Percentiles rank a stretch among this genome's conserved stretches.
phyloP scores from a whole-genome alignment of 345 rosid species.

The Moringa oleifera region DNA sequence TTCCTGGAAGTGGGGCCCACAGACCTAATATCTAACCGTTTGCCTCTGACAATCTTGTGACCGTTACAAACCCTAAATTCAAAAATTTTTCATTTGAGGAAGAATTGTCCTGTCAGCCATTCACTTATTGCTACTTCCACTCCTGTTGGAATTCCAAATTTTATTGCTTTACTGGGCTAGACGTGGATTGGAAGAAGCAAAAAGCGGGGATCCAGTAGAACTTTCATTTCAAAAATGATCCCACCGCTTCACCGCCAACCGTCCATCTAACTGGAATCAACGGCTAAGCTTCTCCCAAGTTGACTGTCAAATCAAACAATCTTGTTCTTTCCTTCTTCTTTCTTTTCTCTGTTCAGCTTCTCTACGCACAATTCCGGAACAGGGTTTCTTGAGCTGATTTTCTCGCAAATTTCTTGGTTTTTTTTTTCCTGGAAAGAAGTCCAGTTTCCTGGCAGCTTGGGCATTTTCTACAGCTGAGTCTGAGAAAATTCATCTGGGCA shows the following conservation, averaged over 20 bases:
- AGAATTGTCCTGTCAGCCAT: neutral
- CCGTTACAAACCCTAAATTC: constrained; percentile 48
- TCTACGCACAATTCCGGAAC: neutral
- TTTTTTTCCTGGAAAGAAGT: constrained; percentile 14
- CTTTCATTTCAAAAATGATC: constrained; percentile 19
- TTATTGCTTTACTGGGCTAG: too few species aligned
- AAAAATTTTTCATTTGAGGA: constrained; percentile 19
- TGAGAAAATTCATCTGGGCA: constrained; percentile 23
- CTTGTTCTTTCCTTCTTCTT: constrained; percentile 22
- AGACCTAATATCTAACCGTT: constrained; percentile 22
- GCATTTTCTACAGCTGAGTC: constrained; percentile 20
- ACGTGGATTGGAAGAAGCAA: constrained; percentile 12
- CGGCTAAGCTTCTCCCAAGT: constrained; percentile 21
- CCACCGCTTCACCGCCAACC: constrained; percentile 32
- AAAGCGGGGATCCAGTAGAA: constrained; percentile 24
- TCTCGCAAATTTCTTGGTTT: constrained; percentile 3
- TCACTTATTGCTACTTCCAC: constrained; percentile 25
- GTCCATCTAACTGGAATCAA: constrained; percentile 25
- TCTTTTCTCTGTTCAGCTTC: constrained; percentile 4
- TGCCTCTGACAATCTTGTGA: constrained; percentile 34
- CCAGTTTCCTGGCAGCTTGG: constrained; percentile 17
- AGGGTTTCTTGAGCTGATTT: constrained; percentile 1
- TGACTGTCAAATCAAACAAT: constrained; percentile 9
- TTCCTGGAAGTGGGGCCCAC: constrained; percentile 23
- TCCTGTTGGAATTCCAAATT: too few species aligned